Conservation (phyloP, 2,329 filamentous ascomycete genomes). For the Phialocephala subalpina region DNA sequence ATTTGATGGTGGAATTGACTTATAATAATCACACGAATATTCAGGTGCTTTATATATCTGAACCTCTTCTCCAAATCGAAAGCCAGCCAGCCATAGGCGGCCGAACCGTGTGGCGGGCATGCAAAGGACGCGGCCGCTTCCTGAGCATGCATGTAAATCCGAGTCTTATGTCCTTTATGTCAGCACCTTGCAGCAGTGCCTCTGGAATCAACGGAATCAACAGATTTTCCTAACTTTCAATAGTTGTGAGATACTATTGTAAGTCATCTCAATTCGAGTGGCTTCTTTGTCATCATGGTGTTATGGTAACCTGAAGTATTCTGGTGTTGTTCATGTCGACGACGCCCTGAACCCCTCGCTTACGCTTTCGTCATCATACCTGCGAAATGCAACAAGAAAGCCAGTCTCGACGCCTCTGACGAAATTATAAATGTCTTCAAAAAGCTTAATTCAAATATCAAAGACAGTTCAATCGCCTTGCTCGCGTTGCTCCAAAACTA, state of each 20-base stretch:
- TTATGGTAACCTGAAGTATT: too few species aligned
- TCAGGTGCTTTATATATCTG: neutral
- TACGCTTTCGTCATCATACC: constrained; percentile 6
- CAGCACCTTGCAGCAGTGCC: neutral
- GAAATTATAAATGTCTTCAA: neutral
- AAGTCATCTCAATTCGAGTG: too few species aligned
- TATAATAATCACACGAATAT: neutral
- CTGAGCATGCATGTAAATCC: neutral
- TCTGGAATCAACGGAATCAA: neutral
- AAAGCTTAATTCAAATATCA: neutral
- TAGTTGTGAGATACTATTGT: neutral
- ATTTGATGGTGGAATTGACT: neutral
- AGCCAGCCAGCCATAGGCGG: neutral
- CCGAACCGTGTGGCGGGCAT: neutral
- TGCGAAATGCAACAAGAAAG: constrained; percentile 4
- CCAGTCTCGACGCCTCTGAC: neutral
- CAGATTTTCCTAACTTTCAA: neutral
- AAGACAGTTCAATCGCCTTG: too few species aligned
- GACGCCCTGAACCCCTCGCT: constrained; percentile 8
- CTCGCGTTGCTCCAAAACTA: too few species aligned
- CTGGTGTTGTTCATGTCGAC: neutral
- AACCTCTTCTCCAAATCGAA: neutral
- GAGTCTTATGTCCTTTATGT: neutral
- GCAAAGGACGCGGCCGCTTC: constrained; percentile 2
- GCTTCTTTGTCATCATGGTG: too few species aligned